Evolutionary conservation across 1,284 basidiomycete genomes (phyloP).

Genomic region (Microbotryum violaceum): DNA sequence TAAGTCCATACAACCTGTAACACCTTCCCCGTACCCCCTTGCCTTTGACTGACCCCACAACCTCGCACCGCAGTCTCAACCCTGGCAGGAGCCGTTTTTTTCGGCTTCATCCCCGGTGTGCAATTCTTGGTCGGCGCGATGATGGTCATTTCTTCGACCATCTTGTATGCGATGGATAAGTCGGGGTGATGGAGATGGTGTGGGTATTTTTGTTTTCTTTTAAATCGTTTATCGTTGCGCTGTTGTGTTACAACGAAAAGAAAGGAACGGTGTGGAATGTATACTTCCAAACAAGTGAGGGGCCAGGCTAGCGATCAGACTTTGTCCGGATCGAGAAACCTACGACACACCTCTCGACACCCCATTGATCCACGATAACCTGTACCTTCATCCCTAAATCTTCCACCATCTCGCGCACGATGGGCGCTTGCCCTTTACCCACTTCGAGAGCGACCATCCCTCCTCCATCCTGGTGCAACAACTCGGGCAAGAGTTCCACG

Average conservation of each 20-base stretch:
- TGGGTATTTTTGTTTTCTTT: neutral
- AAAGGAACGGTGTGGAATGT: neutral
- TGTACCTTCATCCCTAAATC: constrained; percentile 52
- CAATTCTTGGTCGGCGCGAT: constrained; percentile 27
- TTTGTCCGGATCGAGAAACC: constrained; percentile 25
- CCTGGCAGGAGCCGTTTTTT: constrained; percentile 16
- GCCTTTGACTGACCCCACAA: too few species aligned
- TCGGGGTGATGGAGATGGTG: neutral
- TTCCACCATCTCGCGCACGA: constrained; percentile 46
- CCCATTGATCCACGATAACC: constrained; percentile 71
- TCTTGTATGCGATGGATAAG: constrained; percentile 24
- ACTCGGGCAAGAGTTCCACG: constrained; percentile 50
- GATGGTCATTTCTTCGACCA: constrained; percentile 30
- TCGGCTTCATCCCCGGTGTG: constrained; percentile 16
- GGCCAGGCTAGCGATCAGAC: neutral
- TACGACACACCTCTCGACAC: constrained; percentile 45
- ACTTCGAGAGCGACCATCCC: constrained; percentile 69
- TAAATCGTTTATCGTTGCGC: neutral
- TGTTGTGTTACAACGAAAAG: neutral
- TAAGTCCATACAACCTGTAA: constrained; percentile 7
- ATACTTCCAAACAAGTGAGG: neutral
- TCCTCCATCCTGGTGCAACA: constrained; percentile 44
- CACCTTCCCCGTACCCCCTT: neutral
- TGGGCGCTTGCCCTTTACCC: constrained; percentile 59
- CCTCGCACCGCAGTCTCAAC: constrained; percentile 27